Evolutionary conservation across 768 basidiomycete species (phyloP), one percentile per base, ranked within the genome.

Genomic region (Pholiota molesta): DNA sequence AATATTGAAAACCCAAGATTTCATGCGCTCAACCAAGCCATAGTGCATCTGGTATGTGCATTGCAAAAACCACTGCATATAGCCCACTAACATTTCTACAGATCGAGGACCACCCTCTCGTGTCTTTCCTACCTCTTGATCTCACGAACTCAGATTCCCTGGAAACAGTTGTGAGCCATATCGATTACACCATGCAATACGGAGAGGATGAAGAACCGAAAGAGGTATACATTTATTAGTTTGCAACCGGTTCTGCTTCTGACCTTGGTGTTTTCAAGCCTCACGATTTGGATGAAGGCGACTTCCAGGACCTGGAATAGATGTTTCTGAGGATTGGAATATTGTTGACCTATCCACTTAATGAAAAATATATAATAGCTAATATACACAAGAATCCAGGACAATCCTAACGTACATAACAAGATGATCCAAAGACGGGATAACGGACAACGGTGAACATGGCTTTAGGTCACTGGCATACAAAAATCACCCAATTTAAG

Each of bases 41-140:
- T 99, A 62, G 97, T 97, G 0, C 92, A 95, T 69, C 80, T 99
- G 68, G 97, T 97, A 73, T 75, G 52, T 61, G 28, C 47, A 53
- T 33, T 61, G 29, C 52, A 42, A 55, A 37, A 14, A 53, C 31
- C 16, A 31, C 52, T 14, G 26, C 31, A 40, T 40, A 17, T 37
- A 23, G 33, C 59, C 35, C 53, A 29, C 6, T 51, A 59, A 53
- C 51, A 60, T 57, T 57, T 55, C 49, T 52, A 10, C 69, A 98
- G 97, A 99, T 99, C 73, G 95, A 98, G 73, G 97, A 99, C 74
- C 95, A 99, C 73, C 97, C 97, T 29, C 85, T 99, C 42, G 97
- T 99, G 21, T 95, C 95, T 2, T 99, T 99, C 80, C 77, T 99
- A 39, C 96, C 97, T 3, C 83, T 99, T 42, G 95, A 99, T 76